phyloP scores from a whole-genome alignment of 2,329 filamentous ascomycete species.

The Pseudopyricularia cyperi region DNA sequence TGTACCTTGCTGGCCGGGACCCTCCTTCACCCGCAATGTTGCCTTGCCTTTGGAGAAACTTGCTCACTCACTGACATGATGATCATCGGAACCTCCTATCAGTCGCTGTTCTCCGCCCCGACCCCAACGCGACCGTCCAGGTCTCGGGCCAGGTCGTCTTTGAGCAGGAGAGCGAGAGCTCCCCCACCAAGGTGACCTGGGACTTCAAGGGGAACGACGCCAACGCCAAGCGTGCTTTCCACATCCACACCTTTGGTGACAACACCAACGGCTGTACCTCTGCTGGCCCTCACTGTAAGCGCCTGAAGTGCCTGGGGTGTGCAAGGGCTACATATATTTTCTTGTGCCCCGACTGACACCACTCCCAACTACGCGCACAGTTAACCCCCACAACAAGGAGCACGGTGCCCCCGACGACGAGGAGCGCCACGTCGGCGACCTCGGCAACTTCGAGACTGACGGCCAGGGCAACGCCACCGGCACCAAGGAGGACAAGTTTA shows the following conservation, averaged over 20 bases:
- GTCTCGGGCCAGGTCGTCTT: slow-evolving; percentile 88
- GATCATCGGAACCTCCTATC: not conserved
- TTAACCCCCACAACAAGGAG: slow-evolving; percentile 89
- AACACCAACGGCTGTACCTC: slow-evolving; percentile 99
- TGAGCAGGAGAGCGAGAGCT: slow-evolving; percentile 75
- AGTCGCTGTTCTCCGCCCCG: slow-evolving; percentile 79
- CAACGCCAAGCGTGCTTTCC: slow-evolving; percentile 95
- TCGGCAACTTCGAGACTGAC: slow-evolving; percentile 96
- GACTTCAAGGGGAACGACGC: slow-evolving; percentile 85
- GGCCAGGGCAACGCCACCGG: slow-evolving; percentile 82
- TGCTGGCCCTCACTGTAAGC: slow-evolving; percentile 91
- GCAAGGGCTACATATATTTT: not conserved
- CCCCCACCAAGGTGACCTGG: slow-evolving; percentile 79
- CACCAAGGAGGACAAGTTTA: slow-evolving; percentile 60
- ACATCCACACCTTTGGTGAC: slow-evolving; percentile 98
- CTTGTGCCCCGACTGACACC: not conserved
- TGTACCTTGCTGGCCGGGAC: slow-evolving; percentile 29
- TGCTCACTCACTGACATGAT: too few relatives aligned
- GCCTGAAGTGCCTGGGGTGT: not conserved
- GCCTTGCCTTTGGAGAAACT: too few relatives aligned
- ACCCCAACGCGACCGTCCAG: slow-evolving; percentile 60
- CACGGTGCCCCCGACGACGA: slow-evolving; percentile 80
- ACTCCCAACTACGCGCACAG: slow-evolving; percentile 29
- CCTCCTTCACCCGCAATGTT: not conserved
- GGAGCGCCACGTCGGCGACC: slow-evolving; percentile 87